Percentiles rank a stretch among this genome's conserved stretches.
These are phyloP conservation scores for Bombardia bombarda DNA, from an alignment of 495 filamentous ascomycete species.

Conservation along the genomic window DNA sequence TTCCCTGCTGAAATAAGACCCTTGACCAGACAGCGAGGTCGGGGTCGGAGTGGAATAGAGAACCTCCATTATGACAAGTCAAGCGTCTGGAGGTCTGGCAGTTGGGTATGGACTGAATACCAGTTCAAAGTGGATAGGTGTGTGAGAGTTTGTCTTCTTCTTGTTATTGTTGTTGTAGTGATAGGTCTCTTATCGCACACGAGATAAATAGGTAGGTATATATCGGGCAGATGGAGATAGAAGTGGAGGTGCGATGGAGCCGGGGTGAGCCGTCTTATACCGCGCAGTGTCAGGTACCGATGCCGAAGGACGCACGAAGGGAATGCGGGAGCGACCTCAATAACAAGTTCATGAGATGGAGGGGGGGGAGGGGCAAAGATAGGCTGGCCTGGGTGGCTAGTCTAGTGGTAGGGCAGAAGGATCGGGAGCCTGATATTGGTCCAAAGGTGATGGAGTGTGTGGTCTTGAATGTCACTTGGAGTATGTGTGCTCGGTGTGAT, in stretches of 20 bases:
- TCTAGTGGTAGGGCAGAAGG: no score
- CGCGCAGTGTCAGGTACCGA: constrained; percentile 17
- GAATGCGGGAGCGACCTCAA: constrained; percentile 18
- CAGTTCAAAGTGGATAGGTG: no score
- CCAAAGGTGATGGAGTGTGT: not conserved
- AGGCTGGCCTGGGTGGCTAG: not conserved
- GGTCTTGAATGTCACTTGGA: not conserved
- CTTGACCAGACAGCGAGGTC: constrained; percentile 6
- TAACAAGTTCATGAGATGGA: constrained; percentile 29
- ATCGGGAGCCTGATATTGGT: constrained; percentile 6
- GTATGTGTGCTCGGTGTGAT: no score
- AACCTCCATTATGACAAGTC: constrained; percentile 18
- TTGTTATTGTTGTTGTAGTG: not conserved
- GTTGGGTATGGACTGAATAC: not conserved
- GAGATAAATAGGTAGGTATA: no score
- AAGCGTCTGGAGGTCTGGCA: not conserved
- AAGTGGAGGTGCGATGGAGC: not conserved
- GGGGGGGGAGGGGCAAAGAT: not conserved
- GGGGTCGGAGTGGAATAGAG: constrained; percentile 10
- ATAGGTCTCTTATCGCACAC: not conserved
- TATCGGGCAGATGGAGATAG: not conserved
- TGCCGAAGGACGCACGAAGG: constrained; percentile 11
- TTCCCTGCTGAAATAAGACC: constrained; percentile 17
- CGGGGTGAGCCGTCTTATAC: constrained; percentile 6
- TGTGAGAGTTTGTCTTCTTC: not conserved